Percentiles rank a stretch among this genome's conserved stretches.
phyloP scores from a whole-genome alignment of 257 asterid species.

The Eustoma russellianum region DNA sequence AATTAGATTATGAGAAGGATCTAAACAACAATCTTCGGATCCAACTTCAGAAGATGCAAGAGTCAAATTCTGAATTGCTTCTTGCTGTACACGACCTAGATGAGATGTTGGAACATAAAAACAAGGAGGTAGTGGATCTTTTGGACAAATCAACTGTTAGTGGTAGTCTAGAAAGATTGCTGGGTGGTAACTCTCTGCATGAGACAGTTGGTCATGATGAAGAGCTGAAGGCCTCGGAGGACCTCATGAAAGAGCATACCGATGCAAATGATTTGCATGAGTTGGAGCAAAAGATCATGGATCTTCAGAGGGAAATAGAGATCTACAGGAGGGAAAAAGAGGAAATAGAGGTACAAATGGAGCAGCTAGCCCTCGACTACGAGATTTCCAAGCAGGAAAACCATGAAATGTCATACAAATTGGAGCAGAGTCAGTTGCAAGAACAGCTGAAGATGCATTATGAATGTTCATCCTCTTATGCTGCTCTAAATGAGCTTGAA shows the following conservation, averaged over 20 bases:
- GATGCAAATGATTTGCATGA: conserved; percentile 55
- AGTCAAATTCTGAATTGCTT: conserved; percentile 73
- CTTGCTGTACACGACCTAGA: conserved; percentile 90
- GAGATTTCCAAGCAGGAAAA: conserved; percentile 94
- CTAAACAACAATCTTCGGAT: conserved; percentile 57
- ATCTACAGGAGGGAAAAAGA: conserved; percentile 66
- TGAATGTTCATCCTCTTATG: conserved; percentile 63
- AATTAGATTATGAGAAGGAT: conserved; percentile 65
- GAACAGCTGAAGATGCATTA: conserved; percentile 86
- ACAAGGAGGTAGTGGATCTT: conserved; percentile 30
- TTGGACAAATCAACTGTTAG: conserved; percentile 18
- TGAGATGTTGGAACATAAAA: conserved; percentile 75
- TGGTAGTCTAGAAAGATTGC: conserved; percentile 16
- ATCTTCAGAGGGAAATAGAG: conserved; percentile 62
- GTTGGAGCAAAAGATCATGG: conserved; percentile 70
- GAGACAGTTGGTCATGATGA: conserved; percentile 45
- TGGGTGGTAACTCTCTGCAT: conserved; percentile 12
- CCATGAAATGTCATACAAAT: conserved; percentile 61
- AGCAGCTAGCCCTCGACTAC: conserved; percentile 93
- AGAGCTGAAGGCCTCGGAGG: conserved; percentile 74
- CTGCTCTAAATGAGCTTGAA: conserved; percentile 49
- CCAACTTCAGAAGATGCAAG: conserved; percentile 85
- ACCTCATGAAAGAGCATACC: conserved; percentile 63
- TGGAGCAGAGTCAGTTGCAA: conserved; percentile 79
- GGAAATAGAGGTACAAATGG: conserved; percentile 87